Conservation (phyloP, 352 stramenopile genomes). For the Phytophthora sansomeana region DNA sequence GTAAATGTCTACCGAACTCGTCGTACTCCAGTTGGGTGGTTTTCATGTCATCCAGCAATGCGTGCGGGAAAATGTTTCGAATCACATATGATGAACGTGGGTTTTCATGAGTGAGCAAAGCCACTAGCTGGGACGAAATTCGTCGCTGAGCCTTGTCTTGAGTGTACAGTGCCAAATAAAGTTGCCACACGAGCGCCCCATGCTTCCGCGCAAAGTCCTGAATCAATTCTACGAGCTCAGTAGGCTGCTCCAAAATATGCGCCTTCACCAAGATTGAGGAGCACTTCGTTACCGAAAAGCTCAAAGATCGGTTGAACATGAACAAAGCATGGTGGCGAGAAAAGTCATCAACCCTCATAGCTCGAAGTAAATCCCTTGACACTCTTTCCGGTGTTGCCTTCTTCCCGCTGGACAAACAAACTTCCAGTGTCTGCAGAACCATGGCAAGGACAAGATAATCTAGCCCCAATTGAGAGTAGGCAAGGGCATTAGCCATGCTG, state of each 20-base stretch:
- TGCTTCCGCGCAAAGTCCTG: conserved; percentile 90
- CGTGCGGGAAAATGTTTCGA: conserved; percentile 85
- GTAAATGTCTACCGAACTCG: conserved; percentile 81
- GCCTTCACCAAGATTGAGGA: conserved; percentile 90
- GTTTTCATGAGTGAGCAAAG: conserved; percentile 88
- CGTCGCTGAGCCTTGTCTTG: conserved; percentile 87
- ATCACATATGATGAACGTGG: conserved; percentile 84
- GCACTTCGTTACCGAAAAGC: conserved; percentile 87
- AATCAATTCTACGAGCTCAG: conserved; percentile 87
- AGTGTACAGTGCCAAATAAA: conserved; percentile 83
- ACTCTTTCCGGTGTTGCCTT: conserved; percentile 86
- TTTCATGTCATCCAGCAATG: conserved; percentile 81
- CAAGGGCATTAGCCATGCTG: conserved; percentile 82
- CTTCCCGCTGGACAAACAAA: conserved; percentile 87
- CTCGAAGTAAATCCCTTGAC: conserved; percentile 71
- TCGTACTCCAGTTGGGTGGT: conserved; percentile 82
- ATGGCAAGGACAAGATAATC: conserved; percentile 85
- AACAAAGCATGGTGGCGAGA: conserved; percentile 88
- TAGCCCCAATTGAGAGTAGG: conserved; percentile 81
- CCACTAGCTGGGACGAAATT: conserved; percentile 88
- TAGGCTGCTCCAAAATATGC: conserved; percentile 87
- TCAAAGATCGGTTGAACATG: conserved; percentile 86
- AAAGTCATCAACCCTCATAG: conserved; percentile 89
- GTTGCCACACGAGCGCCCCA: conserved; percentile 81
- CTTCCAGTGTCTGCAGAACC: conserved; percentile 84